phyloP scores from a whole-genome alignment of 139 green algal genomes.

The Closterium sp. region DNA sequence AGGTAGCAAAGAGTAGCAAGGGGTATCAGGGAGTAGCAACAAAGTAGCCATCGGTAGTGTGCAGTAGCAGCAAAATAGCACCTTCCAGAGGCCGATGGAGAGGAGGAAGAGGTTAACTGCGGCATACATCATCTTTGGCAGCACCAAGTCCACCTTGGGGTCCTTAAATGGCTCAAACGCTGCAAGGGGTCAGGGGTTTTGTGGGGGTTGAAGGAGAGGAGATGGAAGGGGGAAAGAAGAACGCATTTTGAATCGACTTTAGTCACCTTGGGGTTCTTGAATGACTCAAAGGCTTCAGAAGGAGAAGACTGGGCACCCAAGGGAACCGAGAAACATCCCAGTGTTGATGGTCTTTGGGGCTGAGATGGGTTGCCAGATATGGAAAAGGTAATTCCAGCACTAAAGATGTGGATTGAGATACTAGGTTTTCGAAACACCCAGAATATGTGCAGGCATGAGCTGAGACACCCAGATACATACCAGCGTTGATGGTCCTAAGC shows the following conservation, averaged over 20 bases:
- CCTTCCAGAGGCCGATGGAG: slow-evolving; percentile 38
- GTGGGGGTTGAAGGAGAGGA: no score
- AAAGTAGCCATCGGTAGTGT: not conserved
- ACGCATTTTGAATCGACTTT: no score
- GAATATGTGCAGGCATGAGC: no score
- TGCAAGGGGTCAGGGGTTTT: slow-evolving; percentile 22
- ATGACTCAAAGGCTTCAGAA: no score
- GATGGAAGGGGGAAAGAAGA: no score
- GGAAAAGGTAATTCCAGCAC: slow-evolving; percentile 41
- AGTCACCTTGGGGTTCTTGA: no score
- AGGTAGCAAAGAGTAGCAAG: not conserved
- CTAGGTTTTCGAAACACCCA: no score
- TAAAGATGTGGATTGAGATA: slow-evolving; percentile 40
- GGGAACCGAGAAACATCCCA: no score
- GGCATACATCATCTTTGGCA: slow-evolving; percentile 47
- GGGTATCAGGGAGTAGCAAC: not conserved
- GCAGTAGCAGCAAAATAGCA: not conserved
- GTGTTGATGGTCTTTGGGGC: no score
- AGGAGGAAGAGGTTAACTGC: slow-evolving; percentile 32
- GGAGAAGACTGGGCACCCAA: no score
- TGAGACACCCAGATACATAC: no score
- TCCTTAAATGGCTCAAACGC: slow-evolving; percentile 55
- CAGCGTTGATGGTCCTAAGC: no score
- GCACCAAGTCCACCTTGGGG: slow-evolving; percentile 44
- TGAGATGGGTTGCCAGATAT: slow-evolving; percentile 47